Conservation (phyloP, 352 stramenopile genomes). For the Pythium aristosporum region DNA sequence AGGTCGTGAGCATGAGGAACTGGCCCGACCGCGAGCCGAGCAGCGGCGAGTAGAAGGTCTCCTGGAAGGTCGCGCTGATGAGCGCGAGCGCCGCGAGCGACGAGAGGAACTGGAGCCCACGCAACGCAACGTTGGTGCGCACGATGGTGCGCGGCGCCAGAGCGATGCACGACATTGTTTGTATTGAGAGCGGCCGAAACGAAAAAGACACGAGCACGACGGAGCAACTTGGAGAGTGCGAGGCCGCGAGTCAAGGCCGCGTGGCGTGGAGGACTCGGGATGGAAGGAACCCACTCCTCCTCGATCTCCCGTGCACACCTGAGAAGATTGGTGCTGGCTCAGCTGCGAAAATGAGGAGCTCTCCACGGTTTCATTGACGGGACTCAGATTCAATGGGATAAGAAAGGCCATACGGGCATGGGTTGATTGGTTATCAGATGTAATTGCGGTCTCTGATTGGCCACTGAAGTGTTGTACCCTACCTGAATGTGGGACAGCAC, state of each 20-base stretch:
- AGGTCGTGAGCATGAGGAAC: conserved; percentile 29
- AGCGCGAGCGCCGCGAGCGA: conserved; percentile 12
- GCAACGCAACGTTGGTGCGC: conserved; percentile 16
- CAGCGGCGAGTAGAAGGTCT: conserved; percentile 11
- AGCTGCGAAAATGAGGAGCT: not conserved
- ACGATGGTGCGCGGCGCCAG: conserved; percentile 12
- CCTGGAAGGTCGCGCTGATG: conserved; percentile 11
- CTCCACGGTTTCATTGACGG: not conserved
- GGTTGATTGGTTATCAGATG: not conserved
- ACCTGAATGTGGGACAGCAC: not conserved
- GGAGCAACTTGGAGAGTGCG: conserved; percentile 3
- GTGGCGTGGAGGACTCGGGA: not conserved
- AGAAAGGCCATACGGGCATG: not conserved
- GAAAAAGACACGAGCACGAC: not conserved
- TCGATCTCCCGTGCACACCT: not conserved
- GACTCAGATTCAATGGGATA: not conserved
- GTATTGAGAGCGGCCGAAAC: not conserved
- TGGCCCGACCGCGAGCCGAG: conserved; percentile 14
- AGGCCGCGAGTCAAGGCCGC: not conserved
- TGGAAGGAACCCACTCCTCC: not conserved
- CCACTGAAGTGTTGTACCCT: not conserved
- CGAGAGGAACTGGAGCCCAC: conserved; percentile 16
- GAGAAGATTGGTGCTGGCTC: not conserved
- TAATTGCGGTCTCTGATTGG: not conserved
- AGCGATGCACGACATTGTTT: conserved; percentile 10